These are phyloP conservation scores for Litsea cubeba DNA, from an alignment of 164 flowering plant genomes.

Conservation along the genomic window DNA sequence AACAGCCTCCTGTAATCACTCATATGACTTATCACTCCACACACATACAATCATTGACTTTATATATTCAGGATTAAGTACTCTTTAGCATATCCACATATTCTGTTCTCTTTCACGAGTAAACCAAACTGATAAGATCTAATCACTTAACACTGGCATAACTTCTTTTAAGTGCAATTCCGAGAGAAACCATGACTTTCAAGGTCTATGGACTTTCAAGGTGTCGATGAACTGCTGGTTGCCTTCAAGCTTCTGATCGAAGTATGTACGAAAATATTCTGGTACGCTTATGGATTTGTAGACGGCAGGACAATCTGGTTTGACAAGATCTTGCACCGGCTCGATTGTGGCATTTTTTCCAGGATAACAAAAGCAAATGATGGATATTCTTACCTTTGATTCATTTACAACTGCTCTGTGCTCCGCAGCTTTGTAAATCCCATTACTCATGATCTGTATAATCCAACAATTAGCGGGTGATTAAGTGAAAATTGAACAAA, in stretches of 20 bases:
- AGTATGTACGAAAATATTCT: background rate
- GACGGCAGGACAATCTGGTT: slow-evolving; percentile 3
- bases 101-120: too few species aligned
- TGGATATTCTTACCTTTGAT: slow-evolving; percentile 8
- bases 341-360: background rate
- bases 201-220: slow-evolving; percentile 1
- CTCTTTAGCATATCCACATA: too few species aligned
- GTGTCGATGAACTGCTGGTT: background rate
- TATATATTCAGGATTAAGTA: too few species aligned
- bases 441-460: slow-evolving; percentile 15
- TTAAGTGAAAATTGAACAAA: background rate
- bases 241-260: background rate
- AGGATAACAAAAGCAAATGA: slow-evolving; percentile 14
- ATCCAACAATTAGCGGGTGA: background rate
- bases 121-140: too few species aligned
- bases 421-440: slow-evolving; percentile 7
- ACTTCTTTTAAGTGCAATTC: too few species aligned
- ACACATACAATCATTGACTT: too few species aligned
- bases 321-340: slow-evolving; percentile 1
- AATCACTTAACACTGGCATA: too few species aligned
- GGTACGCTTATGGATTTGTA: slow-evolving; percentile 1
- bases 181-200: too few species aligned
- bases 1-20: too few species aligned
- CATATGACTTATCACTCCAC: too few species aligned
- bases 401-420: slow-evolving; percentile 15